Base-by-base conservation (phyloP, 208 protist species). In the Crithidia acanthocephali region DNA sequence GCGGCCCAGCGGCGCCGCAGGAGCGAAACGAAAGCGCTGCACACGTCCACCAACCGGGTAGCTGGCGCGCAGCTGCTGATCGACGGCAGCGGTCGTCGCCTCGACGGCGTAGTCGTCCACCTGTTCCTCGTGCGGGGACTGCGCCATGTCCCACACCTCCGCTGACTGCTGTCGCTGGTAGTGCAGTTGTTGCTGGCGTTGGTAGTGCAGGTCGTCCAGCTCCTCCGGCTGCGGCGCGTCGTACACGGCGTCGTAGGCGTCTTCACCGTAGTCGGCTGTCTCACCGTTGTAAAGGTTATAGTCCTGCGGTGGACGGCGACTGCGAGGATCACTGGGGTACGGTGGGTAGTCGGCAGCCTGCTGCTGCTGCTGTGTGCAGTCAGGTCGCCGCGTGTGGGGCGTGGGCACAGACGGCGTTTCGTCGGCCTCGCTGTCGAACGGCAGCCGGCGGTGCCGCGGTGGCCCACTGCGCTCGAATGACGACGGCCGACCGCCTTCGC, bases 371-470 rank as follows among this genome's bases (percentile, higher is more conserved):
- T 40, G 55, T 33, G 7, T 2, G 52, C 22, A 58, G 2, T 58
- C 52, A 3, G 33, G 52, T 28, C 42, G n/a, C 4, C n/a, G 5
- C 11, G 25, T 7, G 1, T 47, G 57, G 4, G 59, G 44, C 9
- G 44, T 1, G 23, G 61, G 47, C 9, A 67, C 2, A 1, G 44
- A 47, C 15, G 61, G 50, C 8, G 3, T 32, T 18, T 47, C 47
- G 20, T 67, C 61, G 5, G 32, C 5, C 20, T 67, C 61, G 44
- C 16, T 56, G 47, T 67, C 47, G n/a, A 67, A 67, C 6, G 61
- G 61, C 28, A 56, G 47, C 18, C 61, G 61, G 10, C 47, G 61
- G 25, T 32, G 47, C 1, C 61, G 44, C 32, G 61, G 61, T 20
- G 47, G 44, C 18, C 47, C 61, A 33, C 22, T 56, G 6, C n/a